Conservation (phyloP, 768 basidiomycete genomes). For the Lyophyllum decastes region DNA sequence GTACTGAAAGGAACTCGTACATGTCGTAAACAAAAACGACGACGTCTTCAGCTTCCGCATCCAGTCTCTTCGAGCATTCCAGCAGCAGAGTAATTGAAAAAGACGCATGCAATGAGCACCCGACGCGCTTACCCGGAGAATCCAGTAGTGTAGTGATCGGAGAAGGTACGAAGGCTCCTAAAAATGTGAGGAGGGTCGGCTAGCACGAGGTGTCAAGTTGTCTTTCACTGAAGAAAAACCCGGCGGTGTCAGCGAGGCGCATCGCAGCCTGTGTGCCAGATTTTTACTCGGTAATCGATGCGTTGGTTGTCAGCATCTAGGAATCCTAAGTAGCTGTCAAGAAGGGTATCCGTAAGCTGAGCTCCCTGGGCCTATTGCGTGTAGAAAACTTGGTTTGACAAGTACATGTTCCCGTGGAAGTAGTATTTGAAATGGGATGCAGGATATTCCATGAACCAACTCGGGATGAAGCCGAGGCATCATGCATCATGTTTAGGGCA, state of each 20-base stretch:
- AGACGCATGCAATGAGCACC: background rate
- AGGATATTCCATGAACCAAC: background rate
- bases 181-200: background rate
- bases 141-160: no score
- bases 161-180: no score
- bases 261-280: no score
- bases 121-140: background rate
- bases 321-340: background rate
- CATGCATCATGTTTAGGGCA: background rate
- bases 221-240: slow-evolving; percentile 2
- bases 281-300: background rate
- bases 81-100: background rate
- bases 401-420: slow-evolving; percentile 2
- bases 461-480: background rate
- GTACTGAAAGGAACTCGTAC: background rate
- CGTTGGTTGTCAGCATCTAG: background rate
- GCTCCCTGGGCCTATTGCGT: background rate
- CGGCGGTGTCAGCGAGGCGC: background rate
- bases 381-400: background rate
- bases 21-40: no score
- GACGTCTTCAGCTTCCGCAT: background rate
- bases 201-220: background rate
- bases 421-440: slow-evolving; percentile 3
- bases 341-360: slow-evolving; percentile 3
- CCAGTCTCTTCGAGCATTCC: background rate